A percentile compares a stretch with the other conserved stretches of the same genome.
Conservation (phyloP, 2,329 filamentous ascomycete species). For the Cladobotryum mycophilum region DNA sequence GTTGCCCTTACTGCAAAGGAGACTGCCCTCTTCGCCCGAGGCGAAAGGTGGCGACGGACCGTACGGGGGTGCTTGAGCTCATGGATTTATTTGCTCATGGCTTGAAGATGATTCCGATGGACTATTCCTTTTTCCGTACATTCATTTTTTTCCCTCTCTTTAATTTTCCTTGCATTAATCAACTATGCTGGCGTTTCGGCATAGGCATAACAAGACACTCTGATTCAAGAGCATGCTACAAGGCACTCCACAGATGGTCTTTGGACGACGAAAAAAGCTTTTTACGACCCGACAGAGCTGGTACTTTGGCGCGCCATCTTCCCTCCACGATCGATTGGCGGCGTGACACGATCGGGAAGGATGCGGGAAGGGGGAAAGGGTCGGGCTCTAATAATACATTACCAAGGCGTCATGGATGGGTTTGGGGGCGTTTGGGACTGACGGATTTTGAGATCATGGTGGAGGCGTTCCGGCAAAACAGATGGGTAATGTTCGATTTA, state of each 20-base stretch:
- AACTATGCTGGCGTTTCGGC: too few species aligned
- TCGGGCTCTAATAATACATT: slow-evolving; percentile 3
- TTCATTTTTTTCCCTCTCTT: too few species aligned
- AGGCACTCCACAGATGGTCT: not conserved
- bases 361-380: not conserved
- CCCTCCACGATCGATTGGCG: not conserved
- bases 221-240: too few species aligned
- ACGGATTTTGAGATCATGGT: not conserved
- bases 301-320: not conserved
- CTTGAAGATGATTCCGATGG: not conserved
- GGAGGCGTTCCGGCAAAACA: not conserved
- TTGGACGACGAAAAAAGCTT: not conserved
- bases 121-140: not conserved
- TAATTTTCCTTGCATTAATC: too few species aligned
- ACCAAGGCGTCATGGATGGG: not conserved
- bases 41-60: slow-evolving; percentile 20
- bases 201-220: too few species aligned
- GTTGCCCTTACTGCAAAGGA: slow-evolving; percentile 29
- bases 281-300: slow-evolving; percentile 2
- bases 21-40: slow-evolving; percentile 32
- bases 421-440: not conserved
- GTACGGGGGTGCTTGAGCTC: not conserved
- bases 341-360: slow-evolving; percentile 5
- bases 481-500: not conserved
- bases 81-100: not conserved